A percentile compares a stretch with the other conserved stretches of the same genome.
phyloP scores from a whole-genome alignment of 208 protist genomes.

The Leishmania gerbilli region DNA sequence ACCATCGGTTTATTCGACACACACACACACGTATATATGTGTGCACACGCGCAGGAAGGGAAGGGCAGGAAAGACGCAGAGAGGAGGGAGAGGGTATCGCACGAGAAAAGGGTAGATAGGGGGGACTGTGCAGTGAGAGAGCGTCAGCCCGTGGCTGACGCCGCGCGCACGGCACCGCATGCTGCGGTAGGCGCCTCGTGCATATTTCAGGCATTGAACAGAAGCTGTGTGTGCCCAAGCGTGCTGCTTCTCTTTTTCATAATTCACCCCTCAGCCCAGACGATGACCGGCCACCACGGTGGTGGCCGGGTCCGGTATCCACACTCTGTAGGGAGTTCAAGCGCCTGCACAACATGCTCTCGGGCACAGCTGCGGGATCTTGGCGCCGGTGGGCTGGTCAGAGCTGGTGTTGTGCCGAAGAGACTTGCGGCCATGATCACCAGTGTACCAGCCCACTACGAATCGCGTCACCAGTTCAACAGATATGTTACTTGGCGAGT shows the following conservation, averaged over 20 bases:
- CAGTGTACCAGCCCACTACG: background rate
- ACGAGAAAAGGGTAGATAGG: background rate
- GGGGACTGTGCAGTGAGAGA: background rate
- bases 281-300: background rate
- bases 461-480: background rate
- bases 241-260: background rate
- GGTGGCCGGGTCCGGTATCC: background rate
- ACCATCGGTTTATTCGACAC: background rate
- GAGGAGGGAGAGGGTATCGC: background rate
- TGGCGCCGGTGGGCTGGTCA: background rate
- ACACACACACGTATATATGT: background rate
- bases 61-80: slow-evolving; percentile 3
- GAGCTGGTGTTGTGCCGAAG: background rate
- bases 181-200: background rate
- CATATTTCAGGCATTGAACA: background rate
- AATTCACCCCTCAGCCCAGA: background rate
- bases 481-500: background rate
- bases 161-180: background rate
- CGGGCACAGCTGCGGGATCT: background rate
- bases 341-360: background rate
- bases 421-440: background rate
- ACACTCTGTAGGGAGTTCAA: background rate
- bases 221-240: background rate
- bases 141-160: too few species aligned
- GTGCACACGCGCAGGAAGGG: background rate